Conservation (phyloP, 1,139 yeast genomes). For the Suhomyces maxii region DNA sequence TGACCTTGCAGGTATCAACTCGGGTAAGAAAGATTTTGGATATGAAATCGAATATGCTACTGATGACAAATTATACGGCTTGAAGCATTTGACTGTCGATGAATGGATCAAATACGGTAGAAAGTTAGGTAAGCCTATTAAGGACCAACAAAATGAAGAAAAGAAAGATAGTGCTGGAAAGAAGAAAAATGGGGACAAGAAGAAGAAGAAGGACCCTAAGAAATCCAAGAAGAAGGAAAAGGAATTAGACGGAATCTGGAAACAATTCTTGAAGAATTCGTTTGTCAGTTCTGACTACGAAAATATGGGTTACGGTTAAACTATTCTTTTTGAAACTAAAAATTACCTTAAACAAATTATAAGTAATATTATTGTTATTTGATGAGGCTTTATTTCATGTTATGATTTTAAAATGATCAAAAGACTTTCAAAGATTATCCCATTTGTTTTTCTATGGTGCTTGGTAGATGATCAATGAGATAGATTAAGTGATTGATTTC, state of each 20-base stretch:
- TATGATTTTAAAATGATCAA: too few species aligned
- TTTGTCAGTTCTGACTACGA: slow-evolving; percentile 68
- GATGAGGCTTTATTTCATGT: too few species aligned
- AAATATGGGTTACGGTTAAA: slow-evolving; percentile 37
- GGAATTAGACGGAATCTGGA: slow-evolving; percentile 40
- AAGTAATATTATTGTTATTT: too few species aligned
- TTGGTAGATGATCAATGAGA: too few species aligned
- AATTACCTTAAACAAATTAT: too few species aligned
- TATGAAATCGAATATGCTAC: slow-evolving; percentile 72
- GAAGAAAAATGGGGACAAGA: slow-evolving; percentile 16
- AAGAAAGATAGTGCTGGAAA: slow-evolving; percentile 9
- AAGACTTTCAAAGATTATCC: too few species aligned
- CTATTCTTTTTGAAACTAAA: too few species aligned
- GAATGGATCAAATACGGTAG: slow-evolving; percentile 63
- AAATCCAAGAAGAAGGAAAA: slow-evolving; percentile 15
- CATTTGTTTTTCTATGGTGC: too few species aligned
- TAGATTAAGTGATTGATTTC: too few species aligned
- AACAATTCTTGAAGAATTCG: slow-evolving; percentile 47
- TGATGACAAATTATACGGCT: slow-evolving; percentile 54
- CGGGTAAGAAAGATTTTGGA: slow-evolving; percentile 48
- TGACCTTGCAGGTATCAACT: slow-evolving; percentile 55
- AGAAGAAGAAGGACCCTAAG: slow-evolving; percentile 4
- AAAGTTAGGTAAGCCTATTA: slow-evolving; percentile 45
- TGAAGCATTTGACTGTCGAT: slow-evolving; percentile 56
- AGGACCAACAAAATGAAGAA: slow-evolving; percentile 13